These are phyloP conservation scores for Mycena rosella DNA, from an alignment of 768 basidiomycete genomes.

Conservation along the genomic window DNA sequence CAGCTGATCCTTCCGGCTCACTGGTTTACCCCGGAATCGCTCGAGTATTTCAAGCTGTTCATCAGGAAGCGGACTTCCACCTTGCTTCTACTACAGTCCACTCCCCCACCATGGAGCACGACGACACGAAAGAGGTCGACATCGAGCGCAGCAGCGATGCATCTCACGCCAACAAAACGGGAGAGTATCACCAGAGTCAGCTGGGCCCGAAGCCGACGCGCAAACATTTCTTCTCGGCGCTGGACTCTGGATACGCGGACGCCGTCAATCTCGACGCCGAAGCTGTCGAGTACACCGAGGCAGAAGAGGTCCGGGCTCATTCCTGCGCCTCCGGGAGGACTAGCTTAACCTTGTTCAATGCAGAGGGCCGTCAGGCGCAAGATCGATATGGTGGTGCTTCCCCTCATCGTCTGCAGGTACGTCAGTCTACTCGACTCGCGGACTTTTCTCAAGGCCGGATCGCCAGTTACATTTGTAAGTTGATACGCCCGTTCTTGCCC, in stretches of 20 bases:
- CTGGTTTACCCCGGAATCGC: too few relatives aligned
- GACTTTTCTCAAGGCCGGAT: not conserved
- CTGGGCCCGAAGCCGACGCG: constrained; percentile 55
- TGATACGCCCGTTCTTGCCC: not conserved
- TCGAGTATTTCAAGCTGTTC: too few relatives aligned
- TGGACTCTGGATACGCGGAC: constrained; percentile 60
- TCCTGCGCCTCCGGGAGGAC: constrained; percentile 4
- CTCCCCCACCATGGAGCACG: constrained; percentile 13
- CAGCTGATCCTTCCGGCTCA: not conserved
- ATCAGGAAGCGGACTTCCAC: too few relatives aligned
- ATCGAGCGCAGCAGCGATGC: constrained; percentile 29
- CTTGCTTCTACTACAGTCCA: not conserved
- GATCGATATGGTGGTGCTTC: constrained; percentile 64
- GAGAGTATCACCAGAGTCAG: constrained; percentile 57
- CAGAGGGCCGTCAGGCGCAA: constrained; percentile 61
- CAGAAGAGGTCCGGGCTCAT: constrained; percentile 56
- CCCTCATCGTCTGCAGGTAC: constrained; percentile 64
- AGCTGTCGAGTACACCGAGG: constrained; percentile 60
- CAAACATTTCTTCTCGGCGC: constrained; percentile 61
- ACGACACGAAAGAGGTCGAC: constrained; percentile 19
- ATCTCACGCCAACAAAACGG: constrained; percentile 43
- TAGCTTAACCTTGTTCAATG: not conserved
- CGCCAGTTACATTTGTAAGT: constrained; percentile 63
- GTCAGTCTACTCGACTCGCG: constrained; percentile 22
- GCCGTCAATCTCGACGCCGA: constrained; percentile 66